phyloP scores from a whole-genome alignment of 208 protist genomes.

The Trypanosomatidae sp. region DNA sequence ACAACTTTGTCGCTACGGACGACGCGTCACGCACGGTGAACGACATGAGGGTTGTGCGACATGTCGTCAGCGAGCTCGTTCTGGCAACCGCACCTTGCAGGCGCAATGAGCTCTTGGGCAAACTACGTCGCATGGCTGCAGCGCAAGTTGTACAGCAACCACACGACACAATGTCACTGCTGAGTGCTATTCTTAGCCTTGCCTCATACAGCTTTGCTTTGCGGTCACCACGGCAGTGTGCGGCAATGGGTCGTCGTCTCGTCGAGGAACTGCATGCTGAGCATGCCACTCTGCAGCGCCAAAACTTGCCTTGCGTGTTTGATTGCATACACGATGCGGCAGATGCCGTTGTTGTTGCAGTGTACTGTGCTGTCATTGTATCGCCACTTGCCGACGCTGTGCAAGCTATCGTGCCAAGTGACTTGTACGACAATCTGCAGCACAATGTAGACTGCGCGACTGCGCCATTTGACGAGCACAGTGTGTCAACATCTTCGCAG shows the following conservation, averaged over 20 bases:
- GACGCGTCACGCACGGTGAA: slow-evolving; percentile 4
- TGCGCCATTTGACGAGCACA: neutral
- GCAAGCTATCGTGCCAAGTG: slow-evolving; percentile 41
- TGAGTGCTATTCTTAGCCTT: slow-evolving; percentile 37
- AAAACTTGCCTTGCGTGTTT: slow-evolving; percentile 14
- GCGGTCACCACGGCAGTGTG: slow-evolving; percentile 27
- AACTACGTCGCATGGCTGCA: slow-evolving; percentile 14
- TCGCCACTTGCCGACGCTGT: slow-evolving; percentile 20
- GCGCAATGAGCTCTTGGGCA: slow-evolving; percentile 16
- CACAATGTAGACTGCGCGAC: slow-evolving; percentile 19
- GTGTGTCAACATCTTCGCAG: neutral
- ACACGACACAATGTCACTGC: slow-evolving; percentile 20
- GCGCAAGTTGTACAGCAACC: no score
- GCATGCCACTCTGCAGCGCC: slow-evolving; percentile 24
- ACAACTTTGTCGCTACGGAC: slow-evolving; percentile 31
- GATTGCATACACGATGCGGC: no score
- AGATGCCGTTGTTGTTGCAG: no score
- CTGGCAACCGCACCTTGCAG: slow-evolving; percentile 19
- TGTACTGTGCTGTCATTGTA: slow-evolving; percentile 35
- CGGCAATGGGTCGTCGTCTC: slow-evolving; percentile 18
- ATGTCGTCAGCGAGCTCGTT: slow-evolving; percentile 38
- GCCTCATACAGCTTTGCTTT: slow-evolving; percentile 50
- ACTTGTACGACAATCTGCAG: slow-evolving; percentile 64
- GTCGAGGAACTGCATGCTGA: slow-evolving; percentile 38
- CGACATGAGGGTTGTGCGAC: slow-evolving; percentile 18